Evolutionary conservation across 495 filamentous ascomycete species (phyloP), one percentile per base, ranked within the genome.

Genomic region (Podospora tetraspora): DNA sequence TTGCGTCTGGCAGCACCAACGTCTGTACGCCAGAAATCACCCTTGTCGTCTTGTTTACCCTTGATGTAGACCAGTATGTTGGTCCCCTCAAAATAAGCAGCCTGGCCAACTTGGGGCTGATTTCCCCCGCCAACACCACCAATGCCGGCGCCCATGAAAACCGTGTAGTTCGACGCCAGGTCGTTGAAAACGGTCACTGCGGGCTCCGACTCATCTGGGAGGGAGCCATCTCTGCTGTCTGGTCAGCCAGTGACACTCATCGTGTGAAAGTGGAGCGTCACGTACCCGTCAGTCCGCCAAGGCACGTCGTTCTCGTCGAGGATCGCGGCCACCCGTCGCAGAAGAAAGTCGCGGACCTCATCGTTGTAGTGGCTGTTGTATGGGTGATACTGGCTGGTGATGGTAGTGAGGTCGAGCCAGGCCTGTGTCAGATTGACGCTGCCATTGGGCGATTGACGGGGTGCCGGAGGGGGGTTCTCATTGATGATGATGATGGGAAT

Each of bases 61-160:
- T 90, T 88, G 69, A 99, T 90, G 73, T 97, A 96, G 16, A 97
- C 89, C 63, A 97, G 87, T 72, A 97, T 90, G 73, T 99, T 99
- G 43, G 87, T 95, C 22, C 92, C 92, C 79, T 97, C 94, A 71
- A 94, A 96, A 73, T 97, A 97, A 11, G 87, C 86, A 57, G 83
- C 90, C 13, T 70, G 64, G 1, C 64, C 65, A 22, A 21, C 59
- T 5, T 64, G 58, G 0, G 60, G 60, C 27, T 62, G 37, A 3
- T 68, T 61, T 32, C 43, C 61, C 11, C 52, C 84, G 74, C 22
- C 62, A 29, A 69, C 67, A 22, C 70, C 71, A 30, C 68, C 73
- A 2, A 69, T 68, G 8, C 71, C 67, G 16, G 61, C 34, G 7
- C 69, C 68, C 71, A 75, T 73, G 6, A 74, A 43, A 21, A 75